Base-by-base conservation (phyloP, 176 grass and related monocot genomes). In the Oryza brachyantha region DNA sequence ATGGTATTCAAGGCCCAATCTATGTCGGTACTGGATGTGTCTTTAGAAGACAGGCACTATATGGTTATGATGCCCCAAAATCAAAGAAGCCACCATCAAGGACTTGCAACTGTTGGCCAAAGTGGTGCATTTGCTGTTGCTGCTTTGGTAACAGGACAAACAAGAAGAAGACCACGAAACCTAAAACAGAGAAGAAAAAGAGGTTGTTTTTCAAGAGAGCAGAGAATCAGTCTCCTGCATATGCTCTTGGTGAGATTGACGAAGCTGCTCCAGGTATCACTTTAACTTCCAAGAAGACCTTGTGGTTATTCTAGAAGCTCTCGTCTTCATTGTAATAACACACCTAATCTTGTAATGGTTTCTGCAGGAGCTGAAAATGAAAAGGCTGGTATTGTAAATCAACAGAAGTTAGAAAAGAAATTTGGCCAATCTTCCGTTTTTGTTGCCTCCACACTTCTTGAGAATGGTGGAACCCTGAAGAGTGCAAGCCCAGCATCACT, bases 1-100 rank as follows among this genome's bases (percentile, higher is more conserved):
- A 97, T 71, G 93, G 93, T n/a, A 93, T 97, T 90, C 93, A 97
- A 97, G 93, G 93, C 21, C 93, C 93, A 66, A 97, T 97, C 68
- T 97, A 97, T 84, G 93, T 97, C 8, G 93, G 93, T 75, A 97
- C 93, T 74, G 93, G 93, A 72, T 97, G 93, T 76, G 88, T 90
- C 32, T 97, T 97, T 64, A 86, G 85, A 85, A 83, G 93, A 63
- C 93, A 93, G 65, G 83, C 93, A 16, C 43, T 97, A 14, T 93
- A 93, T 82, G 93, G 93, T 83, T 89, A 71, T 69, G 93, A 97
- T 84, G 93, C 93, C 59, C 93, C 93, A 10, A 97, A 97, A 81
- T 69, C 84, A 21, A 97, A 97, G 83, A 97, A 93, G 68, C 88
- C 90, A 40, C 93, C 93, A 9, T 88, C 83, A 10, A 93, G 90